Percentiles rank a stretch among this genome's conserved stretches.
These are phyloP conservation scores for Alternaria angustiovoidea DNA, from an alignment of 2,329 filamentous ascomycete genomes.

Conservation along the genomic window DNA sequence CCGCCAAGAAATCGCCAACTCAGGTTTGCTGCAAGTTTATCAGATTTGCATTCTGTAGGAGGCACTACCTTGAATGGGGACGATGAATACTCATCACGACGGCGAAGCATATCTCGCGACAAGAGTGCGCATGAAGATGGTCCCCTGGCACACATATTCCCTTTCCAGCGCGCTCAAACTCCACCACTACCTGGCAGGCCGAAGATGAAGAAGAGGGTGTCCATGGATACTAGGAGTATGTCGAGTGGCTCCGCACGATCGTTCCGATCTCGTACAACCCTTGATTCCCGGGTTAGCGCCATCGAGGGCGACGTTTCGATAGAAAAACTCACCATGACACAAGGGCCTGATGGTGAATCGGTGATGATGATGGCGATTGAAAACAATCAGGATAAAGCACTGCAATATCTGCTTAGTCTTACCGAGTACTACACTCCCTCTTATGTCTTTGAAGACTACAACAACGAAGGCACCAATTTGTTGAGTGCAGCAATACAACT, in stretches of 20 bases:
- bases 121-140: conserved; percentile 42
- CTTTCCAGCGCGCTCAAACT: conserved; percentile 74
- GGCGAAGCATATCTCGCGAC: conserved; percentile 29
- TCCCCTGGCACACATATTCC: conserved; percentile 83
- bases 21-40: conserved; percentile 42
- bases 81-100: conserved; percentile 28
- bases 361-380: conserved; percentile 68
- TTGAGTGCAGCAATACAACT: conserved; percentile 90
- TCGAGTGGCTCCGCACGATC: conserved; percentile 88
- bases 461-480: conserved; percentile 88
- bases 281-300: conserved; percentile 68
- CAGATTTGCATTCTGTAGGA: conserved; percentile 36
- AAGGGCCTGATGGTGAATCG: conserved; percentile 77
- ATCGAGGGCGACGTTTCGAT: conserved; percentile 88
- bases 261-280: conserved; percentile 80
- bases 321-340: conserved; percentile 76
- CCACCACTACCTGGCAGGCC: conserved; percentile 58
- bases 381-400: conserved; percentile 70
- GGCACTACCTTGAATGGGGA: conserved; percentile 45
- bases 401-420: conserved; percentile 81
- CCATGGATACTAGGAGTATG: conserved; percentile 87
- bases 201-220: conserved; percentile 76
- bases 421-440: conserved; percentile 76
- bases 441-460: conserved; percentile 80
- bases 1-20: conserved; percentile 37